phyloP scores from a whole-genome alignment of 2,329 filamentous ascomycete genomes.

The Clarireedia hainanense region DNA sequence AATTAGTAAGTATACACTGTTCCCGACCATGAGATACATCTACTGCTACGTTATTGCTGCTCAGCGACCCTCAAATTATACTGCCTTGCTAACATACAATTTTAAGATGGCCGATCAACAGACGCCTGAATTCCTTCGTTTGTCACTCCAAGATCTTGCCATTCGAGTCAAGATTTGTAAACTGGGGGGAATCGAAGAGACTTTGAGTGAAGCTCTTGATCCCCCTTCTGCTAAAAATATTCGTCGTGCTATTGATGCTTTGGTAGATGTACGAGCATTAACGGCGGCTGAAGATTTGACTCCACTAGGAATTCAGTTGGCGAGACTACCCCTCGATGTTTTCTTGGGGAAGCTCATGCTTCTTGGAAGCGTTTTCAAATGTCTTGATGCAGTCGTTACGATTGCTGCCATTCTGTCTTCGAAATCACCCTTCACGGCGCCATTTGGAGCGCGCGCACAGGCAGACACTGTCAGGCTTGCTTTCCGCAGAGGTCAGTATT shows the following conservation, averaged over 20 bases:
- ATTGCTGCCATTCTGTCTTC: slow-evolving; percentile 89
- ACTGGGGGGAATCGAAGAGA: slow-evolving; percentile 86
- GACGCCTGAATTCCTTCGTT: slow-evolving; percentile 88
- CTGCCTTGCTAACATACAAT: slow-evolving; percentile 1
- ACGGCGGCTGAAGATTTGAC: slow-evolving; percentile 78
- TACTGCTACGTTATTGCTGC: neutral
- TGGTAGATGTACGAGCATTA: slow-evolving; percentile 87
- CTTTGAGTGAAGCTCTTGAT: slow-evolving; percentile 79
- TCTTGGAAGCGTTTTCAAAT: slow-evolving; percentile 78
- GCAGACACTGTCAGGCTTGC: slow-evolving; percentile 70
- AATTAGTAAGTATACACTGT: slow-evolving; percentile 33
- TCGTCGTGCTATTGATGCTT: slow-evolving; percentile 80
- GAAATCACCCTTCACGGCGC: slow-evolving; percentile 86
- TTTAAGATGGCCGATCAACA: slow-evolving; percentile 74
- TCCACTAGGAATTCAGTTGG: slow-evolving; percentile 75
- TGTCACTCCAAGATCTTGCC: slow-evolving; percentile 89
- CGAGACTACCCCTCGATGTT: slow-evolving; percentile 83
- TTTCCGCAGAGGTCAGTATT: slow-evolving; percentile 58
- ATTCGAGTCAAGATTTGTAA: slow-evolving; percentile 98
- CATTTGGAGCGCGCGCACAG: slow-evolving; percentile 75
- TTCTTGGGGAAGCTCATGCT: slow-evolving; percentile 92
- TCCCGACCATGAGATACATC: neutral
- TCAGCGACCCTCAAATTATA: neutral
- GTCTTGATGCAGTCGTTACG: slow-evolving; percentile 84
- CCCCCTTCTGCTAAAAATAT: slow-evolving; percentile 90